Percentiles rank a stretch among this genome's conserved stretches.
These are phyloP conservation scores for Monascus purpureus DNA, from an alignment of 495 filamentous ascomycete genomes.

Conservation along the genomic window DNA sequence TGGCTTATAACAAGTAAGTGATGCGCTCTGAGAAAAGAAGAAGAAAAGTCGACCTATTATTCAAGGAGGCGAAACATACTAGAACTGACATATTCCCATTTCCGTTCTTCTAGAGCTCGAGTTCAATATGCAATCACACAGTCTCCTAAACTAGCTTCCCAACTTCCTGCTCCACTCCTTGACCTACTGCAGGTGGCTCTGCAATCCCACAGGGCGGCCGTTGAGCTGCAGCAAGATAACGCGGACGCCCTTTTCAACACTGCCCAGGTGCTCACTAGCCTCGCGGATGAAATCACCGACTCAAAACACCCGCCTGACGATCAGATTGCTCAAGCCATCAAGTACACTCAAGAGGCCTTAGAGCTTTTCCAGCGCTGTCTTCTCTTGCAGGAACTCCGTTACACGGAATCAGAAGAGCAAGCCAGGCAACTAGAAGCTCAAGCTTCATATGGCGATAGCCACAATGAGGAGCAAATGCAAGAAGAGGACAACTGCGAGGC, in stretches of 20 bases:
- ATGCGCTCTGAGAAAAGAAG: constrained; percentile 2
- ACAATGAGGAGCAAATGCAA: constrained; percentile 7
- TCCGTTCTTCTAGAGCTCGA: constrained; percentile 31
- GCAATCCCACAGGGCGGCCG: constrained; percentile 45
- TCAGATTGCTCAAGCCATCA: constrained; percentile 23
- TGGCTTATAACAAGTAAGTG: constrained; percentile 60
- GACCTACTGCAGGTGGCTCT: constrained; percentile 42
- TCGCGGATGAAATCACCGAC: constrained; percentile 44
- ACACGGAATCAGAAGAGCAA: constrained; percentile 36
- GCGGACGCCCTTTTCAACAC: constrained; percentile 56
- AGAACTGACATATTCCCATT: constrained; percentile 7
- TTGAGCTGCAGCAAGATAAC: constrained; percentile 44
- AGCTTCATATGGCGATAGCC: constrained; percentile 11
- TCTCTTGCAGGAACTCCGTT: constrained; percentile 40
- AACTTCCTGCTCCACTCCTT: constrained; percentile 35
- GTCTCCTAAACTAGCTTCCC: constrained; percentile 38
- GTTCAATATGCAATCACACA: constrained; percentile 54
- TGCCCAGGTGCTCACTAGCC: constrained; percentile 49
- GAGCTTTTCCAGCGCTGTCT: constrained; percentile 51
- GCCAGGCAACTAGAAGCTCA: constrained; percentile 26
- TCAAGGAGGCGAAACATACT: too few species aligned
- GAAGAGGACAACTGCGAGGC: constrained; percentile 7
- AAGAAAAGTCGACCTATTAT: too few species aligned
- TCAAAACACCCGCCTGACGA: constrained; percentile 27
- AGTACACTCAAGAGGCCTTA: constrained; percentile 45